Percentiles rank a stretch among this genome's conserved stretches.
phyloP scores from a whole-genome alignment of 2,329 filamentous ascomycete genomes.

The Arthrinium phaeospermum region DNA sequence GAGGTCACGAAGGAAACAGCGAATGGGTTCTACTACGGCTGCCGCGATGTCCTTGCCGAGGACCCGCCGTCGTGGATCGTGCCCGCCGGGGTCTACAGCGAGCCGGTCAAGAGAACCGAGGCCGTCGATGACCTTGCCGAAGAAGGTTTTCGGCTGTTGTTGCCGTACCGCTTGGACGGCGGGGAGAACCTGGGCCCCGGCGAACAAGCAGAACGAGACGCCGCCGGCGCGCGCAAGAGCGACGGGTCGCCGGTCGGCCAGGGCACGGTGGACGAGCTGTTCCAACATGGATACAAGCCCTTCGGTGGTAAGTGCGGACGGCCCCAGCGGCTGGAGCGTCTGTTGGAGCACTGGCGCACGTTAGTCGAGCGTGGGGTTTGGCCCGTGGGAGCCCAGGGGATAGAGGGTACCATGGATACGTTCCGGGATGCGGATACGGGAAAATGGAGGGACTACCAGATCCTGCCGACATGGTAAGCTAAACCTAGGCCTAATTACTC shows the following conservation, averaged over 20 bases:
- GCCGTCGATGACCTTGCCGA: constrained; percentile 30
- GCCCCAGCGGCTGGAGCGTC: constrained; percentile 32
- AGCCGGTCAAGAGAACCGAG: constrained; percentile 31
- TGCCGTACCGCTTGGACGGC: constrained; percentile 27
- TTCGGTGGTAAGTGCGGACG: constrained; percentile 39
- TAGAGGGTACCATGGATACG: constrained; percentile 36
- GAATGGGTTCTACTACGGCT: background rate
- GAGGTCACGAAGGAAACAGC: background rate
- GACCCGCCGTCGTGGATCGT: constrained; percentile 9
- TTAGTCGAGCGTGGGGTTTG: constrained; percentile 35
- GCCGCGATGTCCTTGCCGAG: background rate
- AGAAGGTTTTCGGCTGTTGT: constrained; percentile 37
- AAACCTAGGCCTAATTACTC: background rate
- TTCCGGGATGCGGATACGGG: constrained; percentile 32
- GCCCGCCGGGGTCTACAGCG: constrained; percentile 34
- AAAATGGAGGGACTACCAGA: constrained; percentile 29
- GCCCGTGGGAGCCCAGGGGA: constrained; percentile 33
- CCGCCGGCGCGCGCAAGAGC: constrained; percentile 33
- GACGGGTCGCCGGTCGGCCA: constrained; percentile 31
- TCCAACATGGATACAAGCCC: constrained; percentile 41
- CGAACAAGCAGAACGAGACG: background rate
- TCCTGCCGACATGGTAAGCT: constrained; percentile 22
- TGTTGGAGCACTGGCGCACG: constrained; percentile 35
- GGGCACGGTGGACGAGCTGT: constrained; percentile 33
- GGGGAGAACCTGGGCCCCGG: background rate